Evolutionary conservation across 2,329 filamentous ascomycete species (phyloP), one percentile per base, ranked within the genome.

Genomic region (Ophiosphaerella herpotricha): DNA sequence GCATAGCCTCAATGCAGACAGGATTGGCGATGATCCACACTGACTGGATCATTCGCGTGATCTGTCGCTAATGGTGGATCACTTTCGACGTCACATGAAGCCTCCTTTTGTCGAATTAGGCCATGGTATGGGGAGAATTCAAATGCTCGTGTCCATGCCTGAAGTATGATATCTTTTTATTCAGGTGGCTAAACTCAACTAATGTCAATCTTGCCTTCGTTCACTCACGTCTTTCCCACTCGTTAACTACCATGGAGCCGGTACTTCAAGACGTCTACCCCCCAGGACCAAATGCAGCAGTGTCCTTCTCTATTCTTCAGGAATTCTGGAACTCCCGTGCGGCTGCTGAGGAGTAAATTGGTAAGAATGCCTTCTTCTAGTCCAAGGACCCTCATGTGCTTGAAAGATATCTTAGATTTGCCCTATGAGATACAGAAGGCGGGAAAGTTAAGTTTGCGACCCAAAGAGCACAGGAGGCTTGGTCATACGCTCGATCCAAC

Each of bases 31-130:
- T 32, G 60, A 63, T 33, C 54, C 58, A 9, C 51, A 43, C 18
- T 61, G 55, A 54, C 31, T 56, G 7, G 54, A 63, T 26, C 60
- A 61, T 45, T 58, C 60, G n/a, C 50, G 49, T 14, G 60, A 61
- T 44, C 41, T 63, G 14, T 46, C 60, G 1, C 31, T 52, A 9
- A 59, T 64, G 54, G 45, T 63, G 4, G 58, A 64, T 38, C 33
- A 45, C 2, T 57, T 63, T 36, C 48, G 54, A 29, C 41, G 50
- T 5, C 40, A 18, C 1, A 64, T 63, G 49, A 48, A 54, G 18
- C 43, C 52, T 4, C 59, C 57, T 3, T 44, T 63, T 16, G 52
- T 63, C n/a, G 59, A 55, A 6, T 12, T 64, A 4, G 59, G 31
- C 13, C 59, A 64, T 39, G 58, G 57, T 43, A 59, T 61, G 55